Conservation (phyloP, 352 stramenopile species). For the Lagenidium giganteum region DNA sequence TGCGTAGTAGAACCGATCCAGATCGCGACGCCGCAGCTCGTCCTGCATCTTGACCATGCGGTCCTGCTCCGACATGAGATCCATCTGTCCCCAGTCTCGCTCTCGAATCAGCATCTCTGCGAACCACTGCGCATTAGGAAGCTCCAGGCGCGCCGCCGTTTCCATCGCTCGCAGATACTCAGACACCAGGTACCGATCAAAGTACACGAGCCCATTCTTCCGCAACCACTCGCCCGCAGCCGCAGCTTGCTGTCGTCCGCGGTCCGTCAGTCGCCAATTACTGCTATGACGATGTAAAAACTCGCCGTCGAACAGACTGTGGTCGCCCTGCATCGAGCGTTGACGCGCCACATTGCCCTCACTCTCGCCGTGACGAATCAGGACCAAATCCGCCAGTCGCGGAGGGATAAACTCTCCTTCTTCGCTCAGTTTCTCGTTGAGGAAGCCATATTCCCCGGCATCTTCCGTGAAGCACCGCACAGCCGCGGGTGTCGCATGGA, state of each 20-base stretch:
- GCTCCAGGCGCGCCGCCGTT: constrained; percentile 70
- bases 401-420: constrained; percentile 25
- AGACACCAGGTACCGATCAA: constrained; percentile 84
- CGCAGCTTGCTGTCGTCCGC: constrained; percentile 60
- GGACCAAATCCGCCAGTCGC: constrained; percentile 72
- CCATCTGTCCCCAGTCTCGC: constrained; percentile 86
- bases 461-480: constrained; percentile 12
- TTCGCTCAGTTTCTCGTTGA: constrained; percentile 1
- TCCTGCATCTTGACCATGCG: constrained; percentile 86
- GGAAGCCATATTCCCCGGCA: constrained; percentile 7
- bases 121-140: constrained; percentile 77
- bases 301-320: constrained; percentile 83
- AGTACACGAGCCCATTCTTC: constrained; percentile 70
- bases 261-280: constrained; percentile 85
- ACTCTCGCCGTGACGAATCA: constrained; percentile 87
- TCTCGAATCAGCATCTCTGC: constrained; percentile 86
- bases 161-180: constrained; percentile 87
- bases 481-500: too few relatives aligned
- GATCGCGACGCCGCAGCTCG: constrained; percentile 73
- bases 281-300: constrained; percentile 88
- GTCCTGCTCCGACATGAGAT: constrained; percentile 87
- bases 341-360: constrained; percentile 86
- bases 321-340: constrained; percentile 74
- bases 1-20: constrained; percentile 86
- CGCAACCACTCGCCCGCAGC: constrained; percentile 79